A percentile compares a stretch with the other conserved stretches of the same genome.
Conservation (phyloP, 495 filamentous ascomycete genomes). For the Trichocladium uniseriatum region DNA sequence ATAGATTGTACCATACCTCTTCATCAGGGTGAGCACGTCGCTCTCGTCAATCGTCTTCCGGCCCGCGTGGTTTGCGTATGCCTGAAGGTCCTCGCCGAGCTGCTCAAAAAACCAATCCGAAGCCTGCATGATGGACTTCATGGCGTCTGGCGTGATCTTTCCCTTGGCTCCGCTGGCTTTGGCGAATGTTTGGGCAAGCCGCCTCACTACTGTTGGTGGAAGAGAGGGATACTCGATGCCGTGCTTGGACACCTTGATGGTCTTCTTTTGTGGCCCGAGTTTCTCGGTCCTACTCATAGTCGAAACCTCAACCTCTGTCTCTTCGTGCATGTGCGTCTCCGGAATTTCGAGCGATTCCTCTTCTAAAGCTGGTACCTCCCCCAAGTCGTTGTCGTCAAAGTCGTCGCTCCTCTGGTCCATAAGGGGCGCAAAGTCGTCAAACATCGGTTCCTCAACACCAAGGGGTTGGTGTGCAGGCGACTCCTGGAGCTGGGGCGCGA, state of each 20-base stretch:
- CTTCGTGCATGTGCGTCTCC: neutral
- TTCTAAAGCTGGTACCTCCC: constrained; percentile 11
- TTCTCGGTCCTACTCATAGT: constrained; percentile 17
- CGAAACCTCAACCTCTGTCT: neutral
- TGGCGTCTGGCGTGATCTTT: constrained; percentile 60
- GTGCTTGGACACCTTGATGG: constrained; percentile 56
- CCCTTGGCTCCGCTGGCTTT: constrained; percentile 52
- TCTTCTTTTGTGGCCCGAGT: constrained; percentile 34
- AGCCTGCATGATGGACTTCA: constrained; percentile 65
- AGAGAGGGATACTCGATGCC: constrained; percentile 69
- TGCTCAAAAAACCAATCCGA: constrained; percentile 88
- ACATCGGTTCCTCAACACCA: constrained; percentile 10
- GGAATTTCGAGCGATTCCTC: constrained; percentile 15
- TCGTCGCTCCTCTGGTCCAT: constrained; percentile 19
- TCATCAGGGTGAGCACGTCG: constrained; percentile 73
- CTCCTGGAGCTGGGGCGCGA: constrained; percentile 23
- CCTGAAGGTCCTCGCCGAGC: constrained; percentile 63
- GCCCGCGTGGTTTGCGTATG: constrained; percentile 72
- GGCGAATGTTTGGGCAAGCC: constrained; percentile 62
- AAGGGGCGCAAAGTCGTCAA: constrained; percentile 13
- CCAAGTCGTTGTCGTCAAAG: constrained; percentile 21
- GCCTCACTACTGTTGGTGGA: constrained; percentile 60
- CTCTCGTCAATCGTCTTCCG: constrained; percentile 78
- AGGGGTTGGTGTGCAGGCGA: constrained; percentile 10
- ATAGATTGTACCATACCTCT: constrained; percentile 50